A percentile compares a stretch with the other conserved stretches of the same genome.
Evolutionary conservation across 2,329 filamentous ascomycete species (phyloP).

Genomic region (Diplodia scrobiculata): DNA sequence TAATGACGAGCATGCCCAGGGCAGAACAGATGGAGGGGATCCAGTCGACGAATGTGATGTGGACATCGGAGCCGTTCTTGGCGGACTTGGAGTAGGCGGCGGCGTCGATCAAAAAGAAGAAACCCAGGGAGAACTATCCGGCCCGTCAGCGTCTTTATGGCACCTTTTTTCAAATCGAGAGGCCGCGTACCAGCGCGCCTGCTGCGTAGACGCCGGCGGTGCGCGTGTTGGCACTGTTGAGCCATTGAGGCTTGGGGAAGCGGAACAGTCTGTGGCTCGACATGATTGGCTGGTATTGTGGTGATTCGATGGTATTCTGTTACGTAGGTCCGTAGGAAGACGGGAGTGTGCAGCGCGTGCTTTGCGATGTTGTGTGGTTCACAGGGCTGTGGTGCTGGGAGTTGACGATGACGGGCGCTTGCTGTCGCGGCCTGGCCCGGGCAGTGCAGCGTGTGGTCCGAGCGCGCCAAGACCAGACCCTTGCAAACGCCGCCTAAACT

Average conservation of each 20-base stretch:
- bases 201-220: constrained; percentile 67
- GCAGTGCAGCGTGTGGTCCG: neutral
- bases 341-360: neutral
- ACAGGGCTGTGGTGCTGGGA: neutral
- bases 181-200: constrained; percentile 62
- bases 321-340: neutral
- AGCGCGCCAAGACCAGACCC: constrained; percentile 6
- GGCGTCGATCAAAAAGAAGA: constrained; percentile 70
- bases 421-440: constrained; percentile 24
- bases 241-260: constrained; percentile 67
- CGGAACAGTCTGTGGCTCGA: constrained; percentile 64
- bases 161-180: neutral
- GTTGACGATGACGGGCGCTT: constrained; percentile 26
- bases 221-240: constrained; percentile 65
- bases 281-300: constrained; percentile 37
- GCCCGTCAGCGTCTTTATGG: constrained; percentile 12
- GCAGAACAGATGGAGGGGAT: constrained; percentile 70
- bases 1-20: constrained; percentile 72
- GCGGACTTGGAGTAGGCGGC: constrained; percentile 64
- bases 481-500: constrained; percentile 18
- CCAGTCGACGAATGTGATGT: constrained; percentile 72
- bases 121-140: constrained; percentile 65
- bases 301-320: neutral
- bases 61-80: constrained; percentile 62
- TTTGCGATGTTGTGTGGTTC: neutral